Evolutionary conservation across 257 asterid genomes (phyloP), one percentile per base, ranked within the genome.

Genomic region (Jacaranda copaia): DNA sequence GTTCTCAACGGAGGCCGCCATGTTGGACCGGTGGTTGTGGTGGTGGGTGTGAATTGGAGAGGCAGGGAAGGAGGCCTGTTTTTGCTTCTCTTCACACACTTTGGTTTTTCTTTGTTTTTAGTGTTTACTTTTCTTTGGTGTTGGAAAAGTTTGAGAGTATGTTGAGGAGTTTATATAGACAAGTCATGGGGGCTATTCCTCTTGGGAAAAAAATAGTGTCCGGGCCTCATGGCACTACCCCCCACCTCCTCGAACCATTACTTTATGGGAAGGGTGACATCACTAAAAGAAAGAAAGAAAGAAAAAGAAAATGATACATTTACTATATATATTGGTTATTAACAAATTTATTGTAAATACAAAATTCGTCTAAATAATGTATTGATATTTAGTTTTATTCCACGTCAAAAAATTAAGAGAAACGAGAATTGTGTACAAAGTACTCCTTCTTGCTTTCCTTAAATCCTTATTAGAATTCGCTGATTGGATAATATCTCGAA

Each of bases 1-100:
- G 85, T 89, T 94, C 46, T 89, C 88, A 13, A 94, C 90, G 57
- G 91, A 87, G 57, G 98, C 88, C 78, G 97, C 97, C 98, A 94
- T 93, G 40, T 78, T 53, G 66, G 80, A 84, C 77, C 80, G 69
- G 62, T 58, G 72, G 52, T 58, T 43, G 75, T 70, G 65, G 20
- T n/a, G 45, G 70, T 20, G 32, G 32, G 32, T 25, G 32, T 25
- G 45, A 55, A 16, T 11, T 36, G 78, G 51, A 18, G 15, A 36
- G 80, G 36, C 11, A n/a, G 46, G 39, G 35, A 38, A 13, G 42
- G 56, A 12, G 14, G 61, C 25, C 51, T 42, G 46, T 25, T 43
- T 20, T 59, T 56, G 70, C 67, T 76, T 79, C 79, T 73, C 74
- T 80, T 73, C 83, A 8, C 35, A 20, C 59, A 55, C n/a, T 68